Conservation (phyloP, 208 protist genomes). For the Leptomonas seymouri region DNA sequence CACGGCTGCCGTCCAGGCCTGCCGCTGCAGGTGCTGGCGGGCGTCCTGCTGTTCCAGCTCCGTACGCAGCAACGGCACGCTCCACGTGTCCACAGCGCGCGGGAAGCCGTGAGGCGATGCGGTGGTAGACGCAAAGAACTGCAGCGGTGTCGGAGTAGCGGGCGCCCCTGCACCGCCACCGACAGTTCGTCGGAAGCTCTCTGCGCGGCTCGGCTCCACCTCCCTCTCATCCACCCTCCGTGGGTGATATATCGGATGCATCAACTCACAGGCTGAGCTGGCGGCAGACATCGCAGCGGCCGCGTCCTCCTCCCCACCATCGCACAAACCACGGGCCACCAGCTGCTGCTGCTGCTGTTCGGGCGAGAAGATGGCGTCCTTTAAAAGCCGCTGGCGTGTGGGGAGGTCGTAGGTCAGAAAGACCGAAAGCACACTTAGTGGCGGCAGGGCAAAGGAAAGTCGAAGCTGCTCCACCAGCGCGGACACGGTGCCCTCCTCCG, state of each 20-base stretch:
- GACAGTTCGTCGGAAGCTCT: slow-evolving; percentile 7
- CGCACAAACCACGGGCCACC: slow-evolving; percentile 3
- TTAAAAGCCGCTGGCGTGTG: slow-evolving; percentile 57
- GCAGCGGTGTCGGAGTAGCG: neutral
- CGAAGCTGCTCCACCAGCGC: slow-evolving; percentile 22
- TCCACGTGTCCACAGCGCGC: slow-evolving; percentile 22
- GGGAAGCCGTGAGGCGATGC: neutral
- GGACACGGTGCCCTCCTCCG: slow-evolving; percentile 18
- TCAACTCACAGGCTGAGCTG: slow-evolving; percentile 1
- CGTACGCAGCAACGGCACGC: slow-evolving; percentile 19
- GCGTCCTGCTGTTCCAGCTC: slow-evolving; percentile 34
- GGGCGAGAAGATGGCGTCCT: slow-evolving; percentile 29
- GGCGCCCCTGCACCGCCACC: neutral
- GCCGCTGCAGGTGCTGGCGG: slow-evolving; percentile 27
- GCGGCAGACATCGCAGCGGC: neutral
- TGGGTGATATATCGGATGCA: slow-evolving; percentile 22
- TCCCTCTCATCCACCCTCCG: slow-evolving; percentile 22
- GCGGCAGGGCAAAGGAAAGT: slow-evolving; percentile 49
- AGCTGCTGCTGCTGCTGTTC: slow-evolving; percentile 5
- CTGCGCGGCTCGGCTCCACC: neutral
- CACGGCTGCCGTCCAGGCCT: slow-evolving; percentile 22
- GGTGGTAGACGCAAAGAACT: neutral
- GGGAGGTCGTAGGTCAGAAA: slow-evolving; percentile 76
- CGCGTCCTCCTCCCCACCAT: slow-evolving; percentile 17
- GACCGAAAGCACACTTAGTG: slow-evolving; percentile 61